Evolutionary conservation across 2,329 filamentous ascomycete genomes (phyloP).

Genomic region (Xylaria sp.): DNA sequence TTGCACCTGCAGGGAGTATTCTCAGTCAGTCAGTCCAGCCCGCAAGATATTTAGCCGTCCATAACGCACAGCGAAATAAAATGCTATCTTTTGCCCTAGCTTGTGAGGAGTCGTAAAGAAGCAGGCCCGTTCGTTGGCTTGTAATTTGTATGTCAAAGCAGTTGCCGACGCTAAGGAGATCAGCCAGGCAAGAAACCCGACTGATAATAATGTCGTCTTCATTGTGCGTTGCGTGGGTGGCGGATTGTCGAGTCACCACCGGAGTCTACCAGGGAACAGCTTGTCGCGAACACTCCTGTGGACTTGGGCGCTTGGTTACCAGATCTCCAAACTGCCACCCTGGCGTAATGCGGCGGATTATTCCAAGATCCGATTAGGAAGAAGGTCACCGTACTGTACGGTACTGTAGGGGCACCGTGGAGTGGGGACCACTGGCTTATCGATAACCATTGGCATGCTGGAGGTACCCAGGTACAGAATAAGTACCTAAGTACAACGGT

Average conservation of each 20-base stretch:
- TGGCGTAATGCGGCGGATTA: slow-evolving; percentile 26
- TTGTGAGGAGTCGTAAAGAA: slow-evolving; percentile 85
- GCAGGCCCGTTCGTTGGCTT: slow-evolving; percentile 91
- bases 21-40: neutral
- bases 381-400: too few relatives aligned
- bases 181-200: slow-evolving; percentile 74
- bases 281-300: slow-evolving; percentile 32
- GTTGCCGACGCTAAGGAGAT: slow-evolving; percentile 79
- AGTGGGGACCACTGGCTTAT: neutral
- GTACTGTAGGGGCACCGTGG: neutral
- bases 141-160: slow-evolving; percentile 90
- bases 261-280: slow-evolving; percentile 30
- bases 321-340: slow-evolving; percentile 17
- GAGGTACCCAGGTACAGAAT: too few relatives aligned
- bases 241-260: slow-evolving; percentile 28
- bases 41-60: slow-evolving; percentile 5
- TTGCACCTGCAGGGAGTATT: slow-evolving; percentile 75
- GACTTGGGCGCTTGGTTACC: slow-evolving; percentile 7
- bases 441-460: too few relatives aligned
- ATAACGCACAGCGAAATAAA: slow-evolving; percentile 90
- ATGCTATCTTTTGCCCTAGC: slow-evolving; percentile 86
- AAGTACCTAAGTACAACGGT: too few relatives aligned
- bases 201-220: slow-evolving; percentile 66
- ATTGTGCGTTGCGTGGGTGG: slow-evolving; percentile 53
- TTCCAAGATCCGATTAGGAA: slow-evolving; percentile 13